Base-by-base conservation (phyloP, 768 basidiomycete genomes). In the Amyloporia xantha region DNA sequence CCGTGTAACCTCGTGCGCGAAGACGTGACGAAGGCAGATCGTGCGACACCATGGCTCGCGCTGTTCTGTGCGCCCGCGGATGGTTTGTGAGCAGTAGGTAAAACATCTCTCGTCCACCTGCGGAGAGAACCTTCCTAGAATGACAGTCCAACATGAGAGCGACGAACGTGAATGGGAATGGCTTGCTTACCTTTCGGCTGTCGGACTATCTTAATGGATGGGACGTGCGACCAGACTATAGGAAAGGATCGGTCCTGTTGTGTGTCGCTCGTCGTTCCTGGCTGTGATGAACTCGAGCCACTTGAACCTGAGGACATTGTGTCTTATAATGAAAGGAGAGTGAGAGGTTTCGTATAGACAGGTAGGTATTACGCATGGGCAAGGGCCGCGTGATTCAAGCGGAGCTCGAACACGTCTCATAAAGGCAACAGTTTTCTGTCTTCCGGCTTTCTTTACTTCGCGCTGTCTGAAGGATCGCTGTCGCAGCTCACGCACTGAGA, bases 401-500 rank as follows among this genome's bases (percentile, higher is more conserved):
- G 44, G 44, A 33, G 44, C 12, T 33, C 24, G 28, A 45, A 45
- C 25, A 7, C 17, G 44, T 11, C 4, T n/a, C 19, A 20, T 20
- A 28, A 45, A 13, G 6, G 4, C 42, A 3, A 26, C 13, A 28
- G 20, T 45, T 45, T 28, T 20, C 27, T 17, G 20, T 9, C 6
- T 19, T 10, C 20, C n/a, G 44, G 15, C 4, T 36, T 43, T 49
- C 40, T 67, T 64, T 66, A 53, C 52, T 49, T 47, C 59, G 60
- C 74, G 81, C 76, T 77, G 83, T 73, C 68, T 66, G 78, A 86
- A 86, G 85, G 79, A 86, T 80, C 85, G 86, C 80, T 68, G 67
- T 89, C 86, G 81, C 86, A 88, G 86, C 79, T 76, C 67, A 76
- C 86, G 72, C 65, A 86, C 86, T 75, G 77, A 71, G 72, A 75